These are phyloP conservation scores for Sicyos edulis DNA, from an alignment of 306 rosid genomes.

Conservation along the genomic window DNA sequence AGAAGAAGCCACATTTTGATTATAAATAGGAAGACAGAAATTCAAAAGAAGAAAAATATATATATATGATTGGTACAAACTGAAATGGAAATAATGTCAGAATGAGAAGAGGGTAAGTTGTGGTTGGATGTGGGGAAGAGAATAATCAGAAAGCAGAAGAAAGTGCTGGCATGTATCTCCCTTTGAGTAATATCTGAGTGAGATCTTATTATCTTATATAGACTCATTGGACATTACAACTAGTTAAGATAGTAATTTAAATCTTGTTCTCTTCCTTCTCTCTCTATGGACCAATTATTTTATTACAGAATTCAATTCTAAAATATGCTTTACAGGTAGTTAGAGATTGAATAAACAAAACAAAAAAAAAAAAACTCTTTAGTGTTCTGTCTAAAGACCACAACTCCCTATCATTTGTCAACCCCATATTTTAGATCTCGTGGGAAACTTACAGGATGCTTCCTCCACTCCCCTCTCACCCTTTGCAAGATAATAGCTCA, in stretches of 20 bases:
- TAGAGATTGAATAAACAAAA: slow-evolving; percentile 49
- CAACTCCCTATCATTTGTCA: slow-evolving; percentile 50
- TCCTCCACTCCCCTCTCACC: slow-evolving; percentile 48
- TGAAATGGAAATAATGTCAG: slow-evolving; percentile 23
- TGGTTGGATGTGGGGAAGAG: slow-evolving; percentile 39
- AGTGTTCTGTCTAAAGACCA: slow-evolving; percentile 45
- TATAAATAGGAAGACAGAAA: slow-evolving; percentile 6
- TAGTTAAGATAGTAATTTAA: slow-evolving; percentile 28
- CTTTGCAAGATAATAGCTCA: slow-evolving; percentile 22
- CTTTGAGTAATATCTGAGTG: slow-evolving; percentile 28
- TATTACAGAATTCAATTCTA: slow-evolving; percentile 45
- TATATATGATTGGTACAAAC: slow-evolving; percentile 22
- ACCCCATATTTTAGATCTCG: slow-evolving; percentile 43
- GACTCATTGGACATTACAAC: slow-evolving; percentile 37
- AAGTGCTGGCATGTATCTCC: slow-evolving; percentile 67
- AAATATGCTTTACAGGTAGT: slow-evolving; percentile 53
- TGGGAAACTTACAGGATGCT: slow-evolving; percentile 56
- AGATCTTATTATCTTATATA: slow-evolving; percentile 80
- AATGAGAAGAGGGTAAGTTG: slow-evolving; percentile 25
- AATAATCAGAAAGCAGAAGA: slow-evolving; percentile 42
- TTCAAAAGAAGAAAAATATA: slow-evolving; percentile 25
- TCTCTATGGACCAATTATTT: slow-evolving; percentile 13
- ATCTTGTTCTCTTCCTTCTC: slow-evolving; percentile 13
- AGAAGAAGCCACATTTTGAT: slow-evolving; percentile 58
- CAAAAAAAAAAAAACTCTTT: slow-evolving; percentile 32